Evolutionary conservation across 2,329 filamentous ascomycete species (phyloP), one percentile per base, ranked within the genome.

Genomic region (Xylaria sp.): DNA sequence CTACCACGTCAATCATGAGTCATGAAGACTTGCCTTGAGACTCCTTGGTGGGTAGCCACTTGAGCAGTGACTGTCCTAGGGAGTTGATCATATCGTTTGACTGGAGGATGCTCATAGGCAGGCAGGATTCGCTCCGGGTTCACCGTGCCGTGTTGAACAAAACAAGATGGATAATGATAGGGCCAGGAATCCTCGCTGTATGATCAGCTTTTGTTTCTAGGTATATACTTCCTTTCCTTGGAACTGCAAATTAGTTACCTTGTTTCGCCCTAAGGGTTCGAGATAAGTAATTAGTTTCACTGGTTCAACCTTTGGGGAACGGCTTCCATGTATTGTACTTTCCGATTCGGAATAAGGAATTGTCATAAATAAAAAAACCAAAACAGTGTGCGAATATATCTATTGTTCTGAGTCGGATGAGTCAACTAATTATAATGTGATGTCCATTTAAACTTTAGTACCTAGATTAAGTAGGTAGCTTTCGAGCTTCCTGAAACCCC

Each of bases 1-100:
- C 72, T 75, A 76, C 72, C 57, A 78, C 72, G 76, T 72, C 61
- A 61, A 53, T 56, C 39, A 71, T 38, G 69, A 70, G 27, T 58
- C 55, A 70, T 38, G 68, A 69, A 63, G 27, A 63, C 56, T 49
- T 44, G 45, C 20, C 33, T 60, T 47, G 47, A 56, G 22, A 39
- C 33, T 17, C 20, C 65, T 47, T 49, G 31, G 13, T 57, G 44
- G 47, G 38, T 58, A 22, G 17, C 49, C 53, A 36, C 63, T 38
- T 31, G 10, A 42, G 36, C 29, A 27, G 13, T 55, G 38, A 38
- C 44, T 38, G 49, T 17, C 42, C 17, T 39, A 59, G 15, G 50
- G 38, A 53, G 49, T 36, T 54, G 27, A 29, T 33, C 56, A 31
- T 44, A 56, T 50, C 17, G 13, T 29, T 59, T 36, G 54, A 54